Evolutionary conservation across 2,329 filamentous ascomycete genomes (phyloP).

Genomic region (Emergomyces pasteurianus): DNA sequence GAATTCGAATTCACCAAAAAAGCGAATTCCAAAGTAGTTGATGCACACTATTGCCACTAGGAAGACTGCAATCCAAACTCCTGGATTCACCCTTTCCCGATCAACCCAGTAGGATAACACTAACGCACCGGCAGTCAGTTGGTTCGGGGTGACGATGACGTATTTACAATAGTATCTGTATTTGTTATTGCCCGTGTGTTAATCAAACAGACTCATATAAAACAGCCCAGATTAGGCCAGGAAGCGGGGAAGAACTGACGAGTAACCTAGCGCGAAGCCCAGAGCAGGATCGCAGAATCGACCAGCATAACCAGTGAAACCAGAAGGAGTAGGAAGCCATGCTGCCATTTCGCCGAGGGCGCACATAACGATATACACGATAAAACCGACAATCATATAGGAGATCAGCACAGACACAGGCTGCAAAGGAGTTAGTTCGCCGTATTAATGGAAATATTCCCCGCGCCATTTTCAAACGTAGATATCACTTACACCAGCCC

Average conservation of each 20-base stretch:
- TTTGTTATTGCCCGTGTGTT: not conserved
- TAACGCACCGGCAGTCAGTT: constrained; percentile 66
- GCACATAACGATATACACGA: constrained; percentile 59
- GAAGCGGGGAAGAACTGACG: constrained; percentile 21
- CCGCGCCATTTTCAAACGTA: not conserved
- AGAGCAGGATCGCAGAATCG: constrained; percentile 37
- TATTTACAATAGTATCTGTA: constrained; percentile 55
- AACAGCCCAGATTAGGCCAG: not conserved
- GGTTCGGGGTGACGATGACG: constrained; percentile 75
- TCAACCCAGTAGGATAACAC: constrained; percentile 69
- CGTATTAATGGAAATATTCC: not conserved
- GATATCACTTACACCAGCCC: constrained; percentile 25
- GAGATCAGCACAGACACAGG: constrained; percentile 34
- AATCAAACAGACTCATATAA: not conserved
- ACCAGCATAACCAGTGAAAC: constrained; percentile 34
- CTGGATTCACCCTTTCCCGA: constrained; percentile 56
- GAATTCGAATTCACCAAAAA: constrained; percentile 57
- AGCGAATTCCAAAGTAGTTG: constrained; percentile 59
- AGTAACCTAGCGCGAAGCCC: constrained; percentile 37
- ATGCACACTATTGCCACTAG: constrained; percentile 50
- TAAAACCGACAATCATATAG: constrained; percentile 32
- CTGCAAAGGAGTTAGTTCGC: constrained; percentile 12
- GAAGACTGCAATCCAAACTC: constrained; percentile 67
- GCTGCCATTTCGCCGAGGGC: constrained; percentile 39
- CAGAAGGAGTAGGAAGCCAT: constrained; percentile 38